Evolutionary conservation across 306 rosid species (phyloP).

Genomic region (Vigna angularis): DNA sequence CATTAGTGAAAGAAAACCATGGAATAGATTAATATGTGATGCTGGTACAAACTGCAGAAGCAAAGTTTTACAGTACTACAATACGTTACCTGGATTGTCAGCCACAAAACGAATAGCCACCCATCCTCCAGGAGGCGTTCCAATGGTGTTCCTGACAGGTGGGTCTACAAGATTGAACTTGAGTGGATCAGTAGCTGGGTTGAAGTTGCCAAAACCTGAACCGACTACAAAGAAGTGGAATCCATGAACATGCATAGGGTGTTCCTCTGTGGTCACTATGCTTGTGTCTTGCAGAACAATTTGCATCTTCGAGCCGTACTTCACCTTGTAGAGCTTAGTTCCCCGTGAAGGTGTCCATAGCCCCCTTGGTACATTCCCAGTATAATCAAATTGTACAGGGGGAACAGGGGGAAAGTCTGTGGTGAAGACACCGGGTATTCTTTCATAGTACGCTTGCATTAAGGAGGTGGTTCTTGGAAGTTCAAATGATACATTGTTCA

Average conservation of each 20-base stretch:
- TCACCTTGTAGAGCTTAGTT: constrained; percentile 71
- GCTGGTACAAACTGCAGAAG: background rate
- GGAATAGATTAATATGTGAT: constrained; percentile 33
- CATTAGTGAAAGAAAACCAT: constrained; percentile 5
- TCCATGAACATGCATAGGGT: constrained; percentile 97
- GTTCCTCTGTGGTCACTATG: constrained; percentile 83
- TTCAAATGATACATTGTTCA: constrained; percentile 83
- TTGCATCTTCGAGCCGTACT: constrained; percentile 75
- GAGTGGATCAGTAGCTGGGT: constrained; percentile 71
- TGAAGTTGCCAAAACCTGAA: constrained; percentile 87
- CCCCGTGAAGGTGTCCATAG: constrained; percentile 73
- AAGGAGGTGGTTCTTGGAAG: constrained; percentile 71
- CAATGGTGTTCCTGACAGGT: constrained; percentile 82
- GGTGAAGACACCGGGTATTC: constrained; percentile 77
- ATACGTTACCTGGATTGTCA: constrained; percentile 79
- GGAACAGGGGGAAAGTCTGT: constrained; percentile 86
- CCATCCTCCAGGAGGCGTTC: constrained; percentile 96
- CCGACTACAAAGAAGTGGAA: constrained; percentile 89
- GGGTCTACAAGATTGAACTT: constrained; percentile 84
- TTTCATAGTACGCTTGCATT: constrained; percentile 87
- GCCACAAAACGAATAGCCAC: constrained; percentile 91
- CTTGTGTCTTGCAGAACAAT: constrained; percentile 85
- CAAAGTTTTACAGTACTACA: background rate
- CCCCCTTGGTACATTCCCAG: constrained; percentile 82
- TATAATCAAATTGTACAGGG: constrained; percentile 72